phyloP scores from a whole-genome alignment of 148 eudicot species.

The Polygonum aviculare region DNA sequence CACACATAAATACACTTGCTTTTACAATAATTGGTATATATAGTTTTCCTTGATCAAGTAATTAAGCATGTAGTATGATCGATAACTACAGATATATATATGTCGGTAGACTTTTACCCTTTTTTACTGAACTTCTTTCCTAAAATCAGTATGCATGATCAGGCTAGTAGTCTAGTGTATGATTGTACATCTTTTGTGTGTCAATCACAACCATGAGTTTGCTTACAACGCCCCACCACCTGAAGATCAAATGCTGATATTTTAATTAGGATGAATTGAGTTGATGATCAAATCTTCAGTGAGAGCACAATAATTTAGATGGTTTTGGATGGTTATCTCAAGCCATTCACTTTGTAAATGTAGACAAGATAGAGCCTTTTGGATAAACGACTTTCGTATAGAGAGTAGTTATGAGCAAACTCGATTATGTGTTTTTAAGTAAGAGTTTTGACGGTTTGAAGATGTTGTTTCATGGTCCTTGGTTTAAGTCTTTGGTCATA shows the following conservation, averaged over 20 bases:
- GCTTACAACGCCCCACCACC: slow-evolving; percentile 9
- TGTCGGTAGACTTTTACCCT: slow-evolving; percentile 6
- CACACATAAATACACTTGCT: background rate
- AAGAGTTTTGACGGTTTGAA: too few relatives aligned
- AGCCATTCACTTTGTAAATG: background rate
- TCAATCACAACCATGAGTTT: slow-evolving; percentile 6
- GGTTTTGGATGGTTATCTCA: background rate
- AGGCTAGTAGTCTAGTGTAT: slow-evolving; percentile 8
- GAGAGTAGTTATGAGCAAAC: too few relatives aligned
- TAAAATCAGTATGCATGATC: background rate
- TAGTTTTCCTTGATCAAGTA: background rate
- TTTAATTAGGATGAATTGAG: background rate
- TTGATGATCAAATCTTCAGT: slow-evolving; percentile 1
- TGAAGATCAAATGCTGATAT: slow-evolving; percentile 8
- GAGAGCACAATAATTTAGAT: background rate
- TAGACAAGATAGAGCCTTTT: too few relatives aligned
- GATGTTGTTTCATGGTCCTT: too few relatives aligned
- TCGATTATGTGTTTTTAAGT: background rate
- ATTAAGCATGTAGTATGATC: background rate
- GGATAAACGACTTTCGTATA: too few relatives aligned
- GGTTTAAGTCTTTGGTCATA: too few relatives aligned
- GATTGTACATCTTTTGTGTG: slow-evolving; percentile 6
- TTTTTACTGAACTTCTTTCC: background rate
- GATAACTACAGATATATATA: background rate
- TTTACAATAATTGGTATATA: slow-evolving; percentile 7